phyloP scores from a whole-genome alignment of 306 rosid genomes.

The Lathyrus sativus region DNA sequence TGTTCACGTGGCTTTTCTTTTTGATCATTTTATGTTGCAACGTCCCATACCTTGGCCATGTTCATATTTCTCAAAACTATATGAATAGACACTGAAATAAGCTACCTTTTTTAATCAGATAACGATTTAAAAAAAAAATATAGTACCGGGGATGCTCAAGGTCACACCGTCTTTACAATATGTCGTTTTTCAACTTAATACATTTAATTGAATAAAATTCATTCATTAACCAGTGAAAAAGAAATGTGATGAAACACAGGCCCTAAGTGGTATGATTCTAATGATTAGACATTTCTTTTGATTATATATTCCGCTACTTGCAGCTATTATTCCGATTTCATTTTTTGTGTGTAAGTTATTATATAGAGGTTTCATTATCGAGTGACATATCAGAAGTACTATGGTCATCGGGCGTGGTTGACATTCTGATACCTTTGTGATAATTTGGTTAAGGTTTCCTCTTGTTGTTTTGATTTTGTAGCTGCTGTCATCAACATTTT shows the following conservation, averaged over 20 bases:
- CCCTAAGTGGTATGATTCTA: neutral
- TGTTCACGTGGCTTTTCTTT: neutral
- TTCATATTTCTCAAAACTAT: slow-evolving; percentile 20
- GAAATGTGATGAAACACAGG: neutral
- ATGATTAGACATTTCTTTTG: slow-evolving; percentile 8
- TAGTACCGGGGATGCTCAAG: neutral
- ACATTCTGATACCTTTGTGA: neutral
- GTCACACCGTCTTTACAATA: neutral
- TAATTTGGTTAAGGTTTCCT: slow-evolving; percentile 7
- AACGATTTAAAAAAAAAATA: neutral
- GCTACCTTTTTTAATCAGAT: neutral
- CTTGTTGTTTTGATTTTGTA: slow-evolving; percentile 13
- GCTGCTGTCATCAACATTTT: slow-evolving; percentile 16
- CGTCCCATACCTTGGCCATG: neutral
- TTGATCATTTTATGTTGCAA: neutral
- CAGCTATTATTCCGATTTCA: slow-evolving; percentile 18
- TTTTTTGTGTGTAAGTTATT: neutral
- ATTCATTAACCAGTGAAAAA: neutral
- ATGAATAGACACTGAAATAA: neutral
- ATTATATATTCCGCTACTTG: slow-evolving; percentile 1
- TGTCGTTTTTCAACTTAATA: neutral
- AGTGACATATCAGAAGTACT: slow-evolving; percentile 8
- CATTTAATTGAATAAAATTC: neutral
- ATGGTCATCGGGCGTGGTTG: neutral
- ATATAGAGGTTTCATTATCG: slow-evolving; percentile 8